Evolutionary conservation across 1,284 basidiomycete species (phyloP).

Genomic region (Hypsizygus ulmarius): DNA sequence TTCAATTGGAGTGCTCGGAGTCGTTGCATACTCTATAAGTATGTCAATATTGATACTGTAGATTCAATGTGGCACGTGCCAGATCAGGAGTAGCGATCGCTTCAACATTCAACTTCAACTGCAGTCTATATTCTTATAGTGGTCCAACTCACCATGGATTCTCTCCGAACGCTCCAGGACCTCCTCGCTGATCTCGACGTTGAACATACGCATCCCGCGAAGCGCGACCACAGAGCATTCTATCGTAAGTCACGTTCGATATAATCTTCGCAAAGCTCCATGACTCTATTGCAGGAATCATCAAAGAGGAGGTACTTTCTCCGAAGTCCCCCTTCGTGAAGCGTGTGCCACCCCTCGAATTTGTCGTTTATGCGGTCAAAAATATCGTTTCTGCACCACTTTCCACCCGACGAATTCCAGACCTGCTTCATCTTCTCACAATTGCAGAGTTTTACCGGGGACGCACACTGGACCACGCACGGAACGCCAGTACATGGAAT

Average conservation of each 20-base stretch:
- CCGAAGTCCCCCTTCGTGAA: conserved; percentile 21
- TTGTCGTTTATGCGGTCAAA: conserved; percentile 37
- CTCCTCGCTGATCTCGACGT: conserved; percentile 13
- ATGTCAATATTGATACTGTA: no score
- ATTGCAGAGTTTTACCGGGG: conserved; percentile 40
- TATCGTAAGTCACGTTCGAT: conserved; percentile 13
- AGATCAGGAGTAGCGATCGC: no score
- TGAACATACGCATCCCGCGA: conserved; percentile 6
- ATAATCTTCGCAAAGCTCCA: not conserved
- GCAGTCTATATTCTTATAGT: not conserved
- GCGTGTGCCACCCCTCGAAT: conserved; percentile 30
- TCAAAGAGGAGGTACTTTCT: conserved; percentile 22
- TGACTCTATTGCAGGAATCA: conserved; percentile 13
- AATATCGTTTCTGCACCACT: conserved; percentile 37
- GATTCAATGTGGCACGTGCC: no score
- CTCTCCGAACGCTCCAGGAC: conserved; percentile 16
- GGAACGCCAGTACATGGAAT: conserved; percentile 34
- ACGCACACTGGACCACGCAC: conserved; percentile 27
- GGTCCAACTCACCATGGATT: conserved; percentile 10
- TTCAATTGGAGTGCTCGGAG: no score
- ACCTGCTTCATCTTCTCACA: conserved; percentile 41
- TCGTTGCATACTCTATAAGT: no score
- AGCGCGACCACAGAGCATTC: conserved; percentile 18
- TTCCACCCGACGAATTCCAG: conserved; percentile 33
- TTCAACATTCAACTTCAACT: no score